Conservation (phyloP, 331 rosid species). For the Malus hybrid region DNA sequence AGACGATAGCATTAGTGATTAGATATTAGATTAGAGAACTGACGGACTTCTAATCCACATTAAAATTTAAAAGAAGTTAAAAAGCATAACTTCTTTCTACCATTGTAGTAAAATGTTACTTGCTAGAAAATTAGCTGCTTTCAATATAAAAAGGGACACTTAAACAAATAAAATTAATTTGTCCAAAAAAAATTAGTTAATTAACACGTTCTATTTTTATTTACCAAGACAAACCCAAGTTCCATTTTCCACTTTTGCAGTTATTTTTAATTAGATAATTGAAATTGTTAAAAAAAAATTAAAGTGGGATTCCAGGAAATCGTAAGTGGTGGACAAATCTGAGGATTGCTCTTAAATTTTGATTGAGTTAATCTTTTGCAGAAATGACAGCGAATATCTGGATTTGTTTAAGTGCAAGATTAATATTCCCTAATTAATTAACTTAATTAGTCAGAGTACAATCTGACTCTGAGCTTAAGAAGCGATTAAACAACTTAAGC, state of each 20-base stretch:
- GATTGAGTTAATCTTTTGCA: conserved; percentile 17
- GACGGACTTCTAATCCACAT: too few species aligned
- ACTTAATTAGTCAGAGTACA: conserved; percentile 11
- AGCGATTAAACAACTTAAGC: neutral
- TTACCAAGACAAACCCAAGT: neutral
- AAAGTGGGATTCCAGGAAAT: conserved; percentile 30
- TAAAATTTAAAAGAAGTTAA: too few species aligned
- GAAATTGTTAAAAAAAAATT: conserved; percentile 17
- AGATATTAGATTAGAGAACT: rapidly evolving
- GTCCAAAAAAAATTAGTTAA: too few species aligned
- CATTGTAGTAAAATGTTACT: too few species aligned
- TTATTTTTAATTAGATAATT: neutral
- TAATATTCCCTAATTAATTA: neutral
- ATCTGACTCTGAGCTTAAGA: neutral
- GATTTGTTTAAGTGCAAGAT: conserved; percentile 24
- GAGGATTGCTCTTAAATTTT: conserved; percentile 27
- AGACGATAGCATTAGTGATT: too few species aligned
- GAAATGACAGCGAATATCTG: conserved; percentile 43
- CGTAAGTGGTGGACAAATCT: conserved; percentile 38
- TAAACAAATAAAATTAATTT: too few species aligned
- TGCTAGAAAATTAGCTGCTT: too few species aligned
- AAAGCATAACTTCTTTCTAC: too few species aligned
- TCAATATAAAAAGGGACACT: too few species aligned
- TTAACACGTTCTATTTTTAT: too few species aligned
- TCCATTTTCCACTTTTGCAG: neutral